Conservation (phyloP, 768 basidiomycete species). For the Gymnopilus junonius region DNA sequence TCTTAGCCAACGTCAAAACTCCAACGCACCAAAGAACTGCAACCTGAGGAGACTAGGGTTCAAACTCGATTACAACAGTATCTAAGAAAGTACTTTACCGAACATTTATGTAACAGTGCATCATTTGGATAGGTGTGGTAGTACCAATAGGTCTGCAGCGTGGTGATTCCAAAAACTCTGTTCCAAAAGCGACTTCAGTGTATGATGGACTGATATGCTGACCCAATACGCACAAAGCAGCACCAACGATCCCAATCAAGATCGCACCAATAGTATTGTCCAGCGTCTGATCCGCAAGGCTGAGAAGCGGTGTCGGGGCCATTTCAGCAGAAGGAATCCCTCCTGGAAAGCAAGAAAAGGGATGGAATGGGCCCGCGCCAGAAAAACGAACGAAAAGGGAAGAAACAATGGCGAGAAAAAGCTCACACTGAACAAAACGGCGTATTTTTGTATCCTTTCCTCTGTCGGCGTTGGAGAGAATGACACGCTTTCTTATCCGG, state of each 20-base stretch:
- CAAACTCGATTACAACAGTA: background rate
- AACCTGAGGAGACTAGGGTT: conserved; percentile 26
- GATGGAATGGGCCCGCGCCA: background rate
- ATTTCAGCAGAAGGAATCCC: conserved; percentile 9
- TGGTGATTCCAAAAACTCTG: conserved; percentile 45
- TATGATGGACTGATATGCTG: background rate
- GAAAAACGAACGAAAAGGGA: background rate
- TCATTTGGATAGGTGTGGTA: conserved; percentile 43
- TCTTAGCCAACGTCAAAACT: background rate
- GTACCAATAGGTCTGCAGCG: conserved; percentile 43
- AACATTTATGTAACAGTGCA: conserved; percentile 36
- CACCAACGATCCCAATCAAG: conserved; percentile 37
- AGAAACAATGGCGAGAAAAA: conserved; percentile 1
- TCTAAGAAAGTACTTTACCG: conserved; percentile 30
- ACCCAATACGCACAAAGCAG: conserved; percentile 34
- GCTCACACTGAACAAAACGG: background rate
- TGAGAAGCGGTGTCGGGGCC: conserved; percentile 23
- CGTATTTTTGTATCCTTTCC: background rate
- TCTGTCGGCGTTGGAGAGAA: conserved; percentile 15
- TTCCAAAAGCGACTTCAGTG: background rate
- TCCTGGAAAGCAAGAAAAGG: background rate
- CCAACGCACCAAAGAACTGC: conserved; percentile 36
- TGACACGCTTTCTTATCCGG: conserved; percentile 1
- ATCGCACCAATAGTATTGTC: conserved; percentile 45
- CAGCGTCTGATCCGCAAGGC: conserved; percentile 34